A percentile compares a stretch with the other conserved stretches of the same genome.
Evolutionary conservation across 352 stramenopile species (phyloP).

Genomic region (Phytophthora uliginosa): DNA sequence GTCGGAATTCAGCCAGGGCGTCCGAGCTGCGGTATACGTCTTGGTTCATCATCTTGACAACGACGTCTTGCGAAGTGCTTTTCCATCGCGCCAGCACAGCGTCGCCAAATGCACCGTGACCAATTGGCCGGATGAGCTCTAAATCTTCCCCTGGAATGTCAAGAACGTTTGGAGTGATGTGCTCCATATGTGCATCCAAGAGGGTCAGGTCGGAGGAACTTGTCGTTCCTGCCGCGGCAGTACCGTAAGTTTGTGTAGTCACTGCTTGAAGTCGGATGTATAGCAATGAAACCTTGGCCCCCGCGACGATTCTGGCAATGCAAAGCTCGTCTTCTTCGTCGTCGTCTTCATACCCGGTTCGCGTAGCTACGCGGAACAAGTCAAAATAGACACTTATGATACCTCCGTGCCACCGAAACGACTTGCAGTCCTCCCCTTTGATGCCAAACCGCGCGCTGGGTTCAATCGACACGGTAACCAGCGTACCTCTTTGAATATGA

Average conservation of each 20-base stretch:
- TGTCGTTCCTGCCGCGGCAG: constrained; percentile 12
- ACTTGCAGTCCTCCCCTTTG: constrained; percentile 62
- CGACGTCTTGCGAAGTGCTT: constrained; percentile 56
- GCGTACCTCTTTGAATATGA: constrained; percentile 61
- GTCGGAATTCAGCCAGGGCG: constrained; percentile 60
- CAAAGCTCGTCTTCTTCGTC: constrained; percentile 48
- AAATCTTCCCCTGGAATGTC: constrained; percentile 64
- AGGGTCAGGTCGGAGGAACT: constrained; percentile 40
- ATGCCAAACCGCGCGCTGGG: constrained; percentile 47
- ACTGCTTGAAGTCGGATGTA: constrained; percentile 58
- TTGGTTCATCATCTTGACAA: constrained; percentile 69
- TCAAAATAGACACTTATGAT: constrained; percentile 73
- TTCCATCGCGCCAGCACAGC: constrained; percentile 73
- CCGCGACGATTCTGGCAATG: constrained; percentile 63
- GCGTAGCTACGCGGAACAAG: constrained; percentile 43
- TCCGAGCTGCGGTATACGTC: constrained; percentile 57
- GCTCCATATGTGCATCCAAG: constrained; percentile 56
- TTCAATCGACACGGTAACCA: constrained; percentile 75
- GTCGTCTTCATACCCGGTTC: constrained; percentile 17
- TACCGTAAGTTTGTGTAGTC: constrained; percentile 4
- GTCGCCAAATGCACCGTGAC: constrained; percentile 74
- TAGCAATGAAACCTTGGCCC: constrained; percentile 71
- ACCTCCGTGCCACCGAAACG: constrained; percentile 73
- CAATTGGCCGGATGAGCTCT: constrained; percentile 66
- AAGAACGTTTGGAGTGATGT: constrained; percentile 50